Base-by-base conservation (phyloP, 2,329 filamentous ascomycete genomes). In the Cordyceps cateniannulata region DNA sequence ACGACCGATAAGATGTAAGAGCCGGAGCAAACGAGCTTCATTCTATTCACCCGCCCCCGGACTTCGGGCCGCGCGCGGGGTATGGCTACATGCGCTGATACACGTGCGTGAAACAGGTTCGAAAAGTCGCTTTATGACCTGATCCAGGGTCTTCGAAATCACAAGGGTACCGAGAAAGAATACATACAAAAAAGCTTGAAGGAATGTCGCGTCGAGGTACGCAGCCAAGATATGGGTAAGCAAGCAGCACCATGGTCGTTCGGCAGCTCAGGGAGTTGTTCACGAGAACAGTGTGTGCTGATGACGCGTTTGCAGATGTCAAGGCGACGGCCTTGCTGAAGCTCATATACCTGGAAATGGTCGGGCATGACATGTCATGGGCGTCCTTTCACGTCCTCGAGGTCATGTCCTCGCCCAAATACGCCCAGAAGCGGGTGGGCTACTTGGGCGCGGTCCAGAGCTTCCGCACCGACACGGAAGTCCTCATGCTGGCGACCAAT, bases 361-460 rank as follows among this genome's bases (percentile, higher is more conserved):
- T 98, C 67, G 95, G 95, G 16, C 90, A 98, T 73, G 95, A 98
- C 76, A 99, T 99, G 95, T 97, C 93, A 3, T 99, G 95, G 95
- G 95, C 95, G 4, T 93, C 93, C 14, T 99, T 99, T 77, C 91
- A 99, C 73, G 93, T 98, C 57, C 87, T 99, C 52, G 95, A 99
- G 77, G 95, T 99, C 76, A 99, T 99, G 95, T 96, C 93, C 42
- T 96, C 91, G 44, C 82, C 89, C 52, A 98, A 97, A 73, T 96
- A 96, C 73, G 84, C 92, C 66, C 93, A 97, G 75, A 99, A 99
- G 77, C 85, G 93, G 65, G 91, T 97, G 49, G 95, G 93, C 62
- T 99, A 99, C 73, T 81, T 99, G 22, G 93, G 90, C 16, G 95
- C 95, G 9, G 92, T 96, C 32, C 95, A 99, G 80, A 98, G 89